These are phyloP conservation scores for Trifolium subterraneum DNA, from an alignment of 306 rosid genomes.

Conservation along the genomic window DNA sequence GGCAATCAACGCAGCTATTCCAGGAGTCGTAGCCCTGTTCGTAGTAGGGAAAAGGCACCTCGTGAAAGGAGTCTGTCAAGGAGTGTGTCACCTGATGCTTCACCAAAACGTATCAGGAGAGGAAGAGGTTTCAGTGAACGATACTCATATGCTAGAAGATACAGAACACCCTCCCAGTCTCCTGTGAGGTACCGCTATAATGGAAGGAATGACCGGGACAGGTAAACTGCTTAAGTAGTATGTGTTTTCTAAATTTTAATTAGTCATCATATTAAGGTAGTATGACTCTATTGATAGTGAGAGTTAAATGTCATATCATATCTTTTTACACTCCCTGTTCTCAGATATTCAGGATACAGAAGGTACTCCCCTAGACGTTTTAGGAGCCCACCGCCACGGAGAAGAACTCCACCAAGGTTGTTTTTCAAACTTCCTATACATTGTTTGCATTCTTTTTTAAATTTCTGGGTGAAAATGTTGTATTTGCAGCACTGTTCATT, in stretches of 20 bases:
- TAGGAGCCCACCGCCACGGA: slow-evolving; percentile 85
- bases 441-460: background rate
- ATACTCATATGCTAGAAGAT: slow-evolving; percentile 92
- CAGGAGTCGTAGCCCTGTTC: slow-evolving; percentile 82
- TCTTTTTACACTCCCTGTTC: background rate
- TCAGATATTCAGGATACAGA: slow-evolving; percentile 79
- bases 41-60: slow-evolving; percentile 72
- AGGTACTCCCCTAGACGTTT: slow-evolving; percentile 92
- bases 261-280: background rate
- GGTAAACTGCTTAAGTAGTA: slow-evolving; percentile 53
- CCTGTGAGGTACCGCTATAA: slow-evolving; percentile 88
- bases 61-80: slow-evolving; percentile 80
- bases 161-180: slow-evolving; percentile 87
- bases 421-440: slow-evolving; percentile 1
- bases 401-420: slow-evolving; percentile 89
- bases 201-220: slow-evolving; percentile 75
- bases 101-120: slow-evolving; percentile 92
- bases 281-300: slow-evolving; percentile 1
- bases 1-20: slow-evolving; percentile 77
- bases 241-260: background rate
- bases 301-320: background rate
- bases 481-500: background rate
- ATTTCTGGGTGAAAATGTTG: background rate
- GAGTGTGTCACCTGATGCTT: slow-evolving; percentile 82
- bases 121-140: slow-evolving; percentile 97